Evolutionary conservation across 1,139 yeast genomes (phyloP).

Genomic region (Geotrichum carabidarum): DNA sequence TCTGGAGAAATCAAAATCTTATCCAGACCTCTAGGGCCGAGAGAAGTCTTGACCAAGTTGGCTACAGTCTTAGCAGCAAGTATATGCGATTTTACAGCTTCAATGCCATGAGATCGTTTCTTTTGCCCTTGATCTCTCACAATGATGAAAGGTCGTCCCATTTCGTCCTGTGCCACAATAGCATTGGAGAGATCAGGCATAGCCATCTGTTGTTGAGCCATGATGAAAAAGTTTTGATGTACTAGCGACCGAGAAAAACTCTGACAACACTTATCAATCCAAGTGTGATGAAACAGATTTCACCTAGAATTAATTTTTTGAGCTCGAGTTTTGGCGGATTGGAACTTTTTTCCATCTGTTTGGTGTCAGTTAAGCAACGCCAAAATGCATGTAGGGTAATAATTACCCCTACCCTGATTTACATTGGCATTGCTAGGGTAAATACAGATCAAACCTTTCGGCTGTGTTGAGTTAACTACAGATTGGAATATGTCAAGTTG

Average conservation of each 20-base stretch:
- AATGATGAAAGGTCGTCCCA: slow-evolving; percentile 97
- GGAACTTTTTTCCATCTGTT: not conserved
- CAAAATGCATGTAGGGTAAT: too few species aligned
- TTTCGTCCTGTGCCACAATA: slow-evolving; percentile 96
- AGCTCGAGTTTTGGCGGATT: slow-evolving; percentile 5
- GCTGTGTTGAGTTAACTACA: too few species aligned
- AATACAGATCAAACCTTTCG: too few species aligned
- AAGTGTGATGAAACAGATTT: not conserved
- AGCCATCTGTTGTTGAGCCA: slow-evolving; percentile 44
- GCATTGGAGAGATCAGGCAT: slow-evolving; percentile 96
- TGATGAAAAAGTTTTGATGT: not conserved
- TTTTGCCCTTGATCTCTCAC: slow-evolving; percentile 95
- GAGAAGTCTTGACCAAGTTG: slow-evolving; percentile 81
- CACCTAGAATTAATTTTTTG: not conserved
- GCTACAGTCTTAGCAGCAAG: slow-evolving; percentile 96
- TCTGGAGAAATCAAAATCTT: slow-evolving; percentile 90
- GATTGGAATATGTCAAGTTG: not conserved
- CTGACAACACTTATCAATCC: not conserved
- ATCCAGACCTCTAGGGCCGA: slow-evolving; percentile 98
- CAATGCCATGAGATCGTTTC: slow-evolving; percentile 82
- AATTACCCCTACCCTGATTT: too few species aligned
- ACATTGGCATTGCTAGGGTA: too few species aligned
- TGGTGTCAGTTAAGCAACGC: not conserved
- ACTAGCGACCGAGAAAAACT: not conserved
- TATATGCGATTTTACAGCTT: slow-evolving; percentile 89